Conservation (phyloP, 495 filamentous ascomycete genomes). For the Tricharina praecox region DNA sequence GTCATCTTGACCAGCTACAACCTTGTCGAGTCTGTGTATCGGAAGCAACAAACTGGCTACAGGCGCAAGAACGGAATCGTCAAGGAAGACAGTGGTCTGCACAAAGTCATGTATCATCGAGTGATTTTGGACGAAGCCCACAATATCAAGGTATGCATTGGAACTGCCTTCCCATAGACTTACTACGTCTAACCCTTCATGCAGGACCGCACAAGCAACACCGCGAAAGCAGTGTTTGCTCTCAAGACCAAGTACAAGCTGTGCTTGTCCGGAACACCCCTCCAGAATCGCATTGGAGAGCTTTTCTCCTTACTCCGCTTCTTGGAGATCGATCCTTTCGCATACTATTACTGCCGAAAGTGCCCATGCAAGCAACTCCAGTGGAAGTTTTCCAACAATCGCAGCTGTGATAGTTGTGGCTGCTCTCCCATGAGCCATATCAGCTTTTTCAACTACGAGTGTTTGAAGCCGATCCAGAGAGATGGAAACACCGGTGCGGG, state of each 20-base stretch:
- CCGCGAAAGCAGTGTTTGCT: slow-evolving; percentile 37
- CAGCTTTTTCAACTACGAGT: slow-evolving; percentile 88
- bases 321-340: slow-evolving; percentile 69
- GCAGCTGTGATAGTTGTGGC: slow-evolving; percentile 19
- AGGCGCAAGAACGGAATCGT: slow-evolving; percentile 55
- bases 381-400: slow-evolving; percentile 44
- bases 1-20: slow-evolving; percentile 97
- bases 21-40: slow-evolving; percentile 73
- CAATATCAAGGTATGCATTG: slow-evolving; percentile 56
- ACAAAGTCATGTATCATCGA: slow-evolving; percentile 73
- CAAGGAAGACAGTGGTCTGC: slow-evolving; percentile 73
- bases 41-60: slow-evolving; percentile 85
- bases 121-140: slow-evolving; percentile 93
- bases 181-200: too few species aligned
- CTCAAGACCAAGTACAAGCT: slow-evolving; percentile 74
- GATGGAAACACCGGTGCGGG: slow-evolving; percentile 37
- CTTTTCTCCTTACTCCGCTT: slow-evolving; percentile 92
- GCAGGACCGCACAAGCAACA: slow-evolving; percentile 20
- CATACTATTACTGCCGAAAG: slow-evolving; percentile 77
- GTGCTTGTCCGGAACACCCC: slow-evolving; percentile 85
- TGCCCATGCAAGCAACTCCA: slow-evolving; percentile 68
- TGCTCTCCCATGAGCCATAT: slow-evolving; percentile 66
- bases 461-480: slow-evolving; percentile 63
- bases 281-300: slow-evolving; percentile 93
- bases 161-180: too few species aligned